Evolutionary conservation across 176 grass and related monocot genomes (phyloP).

Genomic region (Canna indica): DNA sequence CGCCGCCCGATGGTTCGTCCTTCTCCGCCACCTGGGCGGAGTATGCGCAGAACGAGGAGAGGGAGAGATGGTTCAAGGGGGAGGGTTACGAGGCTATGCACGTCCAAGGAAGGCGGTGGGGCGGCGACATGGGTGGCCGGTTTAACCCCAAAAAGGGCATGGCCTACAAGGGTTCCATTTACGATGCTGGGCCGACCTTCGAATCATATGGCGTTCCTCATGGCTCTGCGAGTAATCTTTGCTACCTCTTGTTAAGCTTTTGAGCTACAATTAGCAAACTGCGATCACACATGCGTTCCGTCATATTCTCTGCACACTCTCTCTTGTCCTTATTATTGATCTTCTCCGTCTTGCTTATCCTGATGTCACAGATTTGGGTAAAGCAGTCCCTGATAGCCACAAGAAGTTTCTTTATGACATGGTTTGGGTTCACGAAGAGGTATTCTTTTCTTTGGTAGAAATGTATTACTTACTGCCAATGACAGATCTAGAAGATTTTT

Average conservation of each 20-base stretch:
- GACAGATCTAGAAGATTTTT: too few relatives aligned
- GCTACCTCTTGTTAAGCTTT: not conserved
- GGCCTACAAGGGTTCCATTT: conserved; percentile 64
- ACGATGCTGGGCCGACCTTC: conserved; percentile 69
- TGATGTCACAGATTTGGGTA: conserved; percentile 38
- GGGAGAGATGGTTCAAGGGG: conserved; percentile 74
- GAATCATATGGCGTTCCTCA: conserved; percentile 74
- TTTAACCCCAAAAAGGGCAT: conserved; percentile 55
- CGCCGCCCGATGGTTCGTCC: conserved; percentile 41
- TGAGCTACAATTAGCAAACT: not conserved
- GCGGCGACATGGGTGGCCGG: conserved; percentile 43
- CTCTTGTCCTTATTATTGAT: not conserved
- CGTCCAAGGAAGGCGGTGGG: conserved; percentile 76
- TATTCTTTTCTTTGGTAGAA: conserved; percentile 8
- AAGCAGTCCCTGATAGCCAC: conserved; percentile 65
- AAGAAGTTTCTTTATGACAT: conserved; percentile 72
- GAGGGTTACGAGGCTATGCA: conserved; percentile 64
- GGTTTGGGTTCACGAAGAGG: conserved; percentile 92
- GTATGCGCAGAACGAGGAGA: conserved; percentile 51
- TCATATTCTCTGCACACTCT: not conserved
- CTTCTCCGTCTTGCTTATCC: not conserved
- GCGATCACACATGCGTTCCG: not conserved
- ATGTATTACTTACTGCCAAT: not conserved
- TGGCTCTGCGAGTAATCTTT: conserved; percentile 51
- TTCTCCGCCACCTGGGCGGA: conserved; percentile 71